phyloP scores from a whole-genome alignment of 441 rosid species.

The Biscutella laevigata region DNA sequence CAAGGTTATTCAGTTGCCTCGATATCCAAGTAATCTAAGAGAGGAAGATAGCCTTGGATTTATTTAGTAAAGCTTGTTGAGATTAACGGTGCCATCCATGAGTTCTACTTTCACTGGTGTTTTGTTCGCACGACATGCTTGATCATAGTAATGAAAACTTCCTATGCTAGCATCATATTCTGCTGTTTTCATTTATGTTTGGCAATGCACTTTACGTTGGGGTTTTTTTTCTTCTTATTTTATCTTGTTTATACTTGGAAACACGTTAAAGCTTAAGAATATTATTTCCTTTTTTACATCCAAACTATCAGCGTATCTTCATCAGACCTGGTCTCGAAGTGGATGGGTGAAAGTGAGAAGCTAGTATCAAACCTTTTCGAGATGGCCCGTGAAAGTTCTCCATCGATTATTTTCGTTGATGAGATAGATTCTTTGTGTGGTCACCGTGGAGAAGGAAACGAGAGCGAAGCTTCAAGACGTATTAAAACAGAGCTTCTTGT shows the following conservation, averaged over 20 bases:
- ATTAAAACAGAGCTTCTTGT: constrained; percentile 99
- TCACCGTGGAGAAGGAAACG: constrained; percentile 96
- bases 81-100: too few relatives aligned
- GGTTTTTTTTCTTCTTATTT: too few relatives aligned
- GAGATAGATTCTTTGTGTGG: constrained; percentile 99
- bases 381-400: constrained; percentile 99
- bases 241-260: constrained; percentile 20
- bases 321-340: constrained; percentile 95
- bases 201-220: too few relatives aligned
- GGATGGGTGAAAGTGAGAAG: constrained; percentile 99
- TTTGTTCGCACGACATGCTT: too few relatives aligned
- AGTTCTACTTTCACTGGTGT: too few relatives aligned
- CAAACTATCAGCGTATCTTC: constrained; percentile 65
- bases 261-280: constrained; percentile 9
- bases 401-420: constrained; percentile 88
- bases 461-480: constrained; percentile 99
- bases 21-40: too few relatives aligned
- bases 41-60: too few relatives aligned
- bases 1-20: too few relatives aligned
- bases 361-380: constrained; percentile 91
- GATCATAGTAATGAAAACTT: too few relatives aligned
- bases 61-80: too few relatives aligned
- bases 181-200: too few relatives aligned
- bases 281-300: constrained; percentile 17
- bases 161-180: too few relatives aligned